Conservation (phyloP, 257 asterid genomes). For the Solanum chmielewskii region DNA sequence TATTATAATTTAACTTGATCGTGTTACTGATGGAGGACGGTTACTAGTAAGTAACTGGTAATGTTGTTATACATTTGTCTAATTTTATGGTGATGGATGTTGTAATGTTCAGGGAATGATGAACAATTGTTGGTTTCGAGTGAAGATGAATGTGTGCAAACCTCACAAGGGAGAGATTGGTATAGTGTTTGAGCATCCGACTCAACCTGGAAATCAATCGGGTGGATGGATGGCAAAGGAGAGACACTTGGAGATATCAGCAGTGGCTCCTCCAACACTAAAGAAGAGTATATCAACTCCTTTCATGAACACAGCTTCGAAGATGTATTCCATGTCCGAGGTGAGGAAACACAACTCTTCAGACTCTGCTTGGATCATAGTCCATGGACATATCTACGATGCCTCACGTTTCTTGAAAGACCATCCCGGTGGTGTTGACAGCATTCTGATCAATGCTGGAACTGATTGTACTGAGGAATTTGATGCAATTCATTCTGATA, state of each 20-base stretch:
- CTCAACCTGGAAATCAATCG: constrained; percentile 71
- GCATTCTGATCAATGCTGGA: constrained; percentile 87
- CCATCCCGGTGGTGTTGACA: constrained; percentile 91
- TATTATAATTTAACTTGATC: too few species aligned
- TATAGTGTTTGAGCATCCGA: constrained; percentile 88
- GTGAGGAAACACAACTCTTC: constrained; percentile 59
- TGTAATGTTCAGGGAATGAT: constrained; percentile 67
- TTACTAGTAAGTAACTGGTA: too few species aligned
- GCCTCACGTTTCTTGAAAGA: constrained; percentile 66
- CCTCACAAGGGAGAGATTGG: constrained; percentile 81
- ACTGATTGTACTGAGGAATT: constrained; percentile 93
- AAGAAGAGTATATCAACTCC: constrained; percentile 79
- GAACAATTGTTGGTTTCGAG: constrained; percentile 96
- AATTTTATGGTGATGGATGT: neutral
- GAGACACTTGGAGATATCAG: constrained; percentile 46
- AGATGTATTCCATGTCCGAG: constrained; percentile 49
- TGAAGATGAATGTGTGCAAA: constrained; percentile 68
- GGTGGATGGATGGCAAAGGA: constrained; percentile 99
- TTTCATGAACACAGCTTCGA: constrained; percentile 68
- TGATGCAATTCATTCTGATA: constrained; percentile 82
- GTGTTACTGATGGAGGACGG: too few species aligned
- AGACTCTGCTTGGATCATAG: constrained; percentile 84
- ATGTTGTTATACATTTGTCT: neutral
- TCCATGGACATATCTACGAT: constrained; percentile 83
- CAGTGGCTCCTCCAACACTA: constrained; percentile 26